These are phyloP conservation scores for Mollisia scopiformis DNA, from an alignment of 2,329 filamentous ascomycete species.

Conservation along the genomic window DNA sequence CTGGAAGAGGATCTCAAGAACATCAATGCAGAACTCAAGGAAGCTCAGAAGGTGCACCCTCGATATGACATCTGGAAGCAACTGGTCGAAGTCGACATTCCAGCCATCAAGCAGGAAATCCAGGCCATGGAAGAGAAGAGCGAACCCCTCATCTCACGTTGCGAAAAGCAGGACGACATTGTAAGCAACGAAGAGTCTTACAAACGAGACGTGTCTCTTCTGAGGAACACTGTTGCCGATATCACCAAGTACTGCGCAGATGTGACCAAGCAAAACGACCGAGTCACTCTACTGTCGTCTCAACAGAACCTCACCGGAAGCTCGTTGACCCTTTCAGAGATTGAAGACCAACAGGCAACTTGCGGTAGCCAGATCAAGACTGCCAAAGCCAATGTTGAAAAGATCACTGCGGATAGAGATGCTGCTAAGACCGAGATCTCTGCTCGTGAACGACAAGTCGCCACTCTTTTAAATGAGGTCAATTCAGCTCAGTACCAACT, in stretches of 20 bases:
- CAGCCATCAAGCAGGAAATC: constrained; percentile 66
- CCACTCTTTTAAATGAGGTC: constrained; percentile 75
- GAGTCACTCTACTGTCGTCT: constrained; percentile 74
- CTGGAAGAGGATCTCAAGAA: constrained; percentile 63
- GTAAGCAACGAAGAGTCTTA: constrained; percentile 67
- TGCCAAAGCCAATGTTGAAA: constrained; percentile 65
- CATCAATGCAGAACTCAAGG: constrained; percentile 53
- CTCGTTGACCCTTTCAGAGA: constrained; percentile 77
- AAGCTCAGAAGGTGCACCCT: constrained; percentile 63
- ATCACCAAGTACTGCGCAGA: constrained; percentile 76
- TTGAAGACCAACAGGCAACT: constrained; percentile 74
- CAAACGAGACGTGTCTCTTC: constrained; percentile 73
- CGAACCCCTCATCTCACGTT: constrained; percentile 58
- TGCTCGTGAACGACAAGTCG: constrained; percentile 74
- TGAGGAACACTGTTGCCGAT: constrained; percentile 74
- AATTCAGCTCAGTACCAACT: constrained; percentile 72
- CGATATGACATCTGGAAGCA: constrained; percentile 77
- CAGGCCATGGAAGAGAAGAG: constrained; percentile 63
- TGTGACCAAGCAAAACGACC: constrained; percentile 68
- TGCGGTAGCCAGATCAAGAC: constrained; percentile 69
- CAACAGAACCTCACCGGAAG: constrained; percentile 72
- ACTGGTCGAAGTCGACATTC: constrained; percentile 70
- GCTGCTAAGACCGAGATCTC: constrained; percentile 69
- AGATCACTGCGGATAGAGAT: constrained; percentile 72
- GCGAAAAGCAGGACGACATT: constrained; percentile 69